Evolutionary conservation across 2,329 filamentous ascomycete species (phyloP).

Genomic region (Colletotrichum godetiae): DNA sequence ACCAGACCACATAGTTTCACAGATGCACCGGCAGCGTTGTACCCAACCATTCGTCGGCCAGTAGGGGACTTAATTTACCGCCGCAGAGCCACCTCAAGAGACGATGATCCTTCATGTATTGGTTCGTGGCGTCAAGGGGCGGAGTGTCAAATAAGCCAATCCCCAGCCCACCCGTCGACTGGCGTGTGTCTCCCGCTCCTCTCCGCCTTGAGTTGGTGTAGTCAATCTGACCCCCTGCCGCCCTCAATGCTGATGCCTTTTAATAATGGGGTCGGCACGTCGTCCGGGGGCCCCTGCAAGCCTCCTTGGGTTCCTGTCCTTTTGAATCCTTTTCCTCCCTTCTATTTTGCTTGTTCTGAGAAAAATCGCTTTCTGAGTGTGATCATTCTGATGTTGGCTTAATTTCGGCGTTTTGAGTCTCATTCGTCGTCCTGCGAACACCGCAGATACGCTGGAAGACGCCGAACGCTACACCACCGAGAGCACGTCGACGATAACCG

Average conservation of each 20-base stretch:
- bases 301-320: background rate
- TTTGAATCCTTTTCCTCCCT: background rate
- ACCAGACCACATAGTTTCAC: background rate
- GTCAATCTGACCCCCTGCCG: background rate
- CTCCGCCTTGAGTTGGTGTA: slow-evolving; percentile 8
- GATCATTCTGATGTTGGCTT: background rate
- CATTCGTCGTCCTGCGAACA: background rate
- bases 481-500: background rate
- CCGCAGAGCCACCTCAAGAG: slow-evolving; percentile 10
- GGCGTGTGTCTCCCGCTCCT: slow-evolving; percentile 18
- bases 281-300: background rate
- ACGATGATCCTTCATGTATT: slow-evolving; percentile 17
- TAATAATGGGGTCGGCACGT: slow-evolving; percentile 8
- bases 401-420: background rate
- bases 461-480: background rate
- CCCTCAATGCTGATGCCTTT: background rate
- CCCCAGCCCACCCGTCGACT: background rate
- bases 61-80: background rate
- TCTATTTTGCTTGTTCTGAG: background rate
- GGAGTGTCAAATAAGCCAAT: slow-evolving; percentile 6
- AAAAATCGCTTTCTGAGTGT: background rate
- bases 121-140: slow-evolving; percentile 21
- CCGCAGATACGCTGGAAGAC: background rate
- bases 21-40: slow-evolving; percentile 4
- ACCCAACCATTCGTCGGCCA: background rate